A percentile compares a stretch with the other conserved stretches of the same genome.
phyloP scores from a whole-genome alignment of 768 basidiomycete species.

The Dictyophora rubrovolvata region DNA sequence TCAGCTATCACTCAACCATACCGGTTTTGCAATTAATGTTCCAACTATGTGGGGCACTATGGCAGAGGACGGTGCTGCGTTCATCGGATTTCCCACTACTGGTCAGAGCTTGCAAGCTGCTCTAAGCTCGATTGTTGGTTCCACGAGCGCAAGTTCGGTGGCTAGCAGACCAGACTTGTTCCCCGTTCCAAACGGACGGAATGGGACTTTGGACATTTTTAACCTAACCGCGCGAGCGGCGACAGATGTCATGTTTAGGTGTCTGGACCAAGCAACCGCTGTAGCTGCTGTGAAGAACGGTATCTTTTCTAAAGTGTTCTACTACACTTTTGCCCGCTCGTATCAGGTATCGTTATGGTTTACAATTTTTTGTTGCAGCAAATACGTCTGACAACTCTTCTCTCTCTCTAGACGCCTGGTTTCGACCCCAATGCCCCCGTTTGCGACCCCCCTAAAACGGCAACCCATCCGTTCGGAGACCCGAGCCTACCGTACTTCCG shows the following conservation, averaged over 20 bases:
- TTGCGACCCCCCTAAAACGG: conserved; percentile 33
- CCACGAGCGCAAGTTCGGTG: conserved; percentile 9
- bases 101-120: conserved; percentile 7
- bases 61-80: conserved; percentile 41
- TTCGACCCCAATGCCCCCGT: conserved; percentile 35
- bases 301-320: conserved; percentile 31
- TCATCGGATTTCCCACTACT: conserved; percentile 28
- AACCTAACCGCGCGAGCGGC: conserved; percentile 36
- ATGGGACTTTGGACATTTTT: conserved; percentile 31
- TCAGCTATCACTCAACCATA: conserved; percentile 30
- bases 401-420: conserved; percentile 19
- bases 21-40: conserved; percentile 30
- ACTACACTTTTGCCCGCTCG: conserved; percentile 39
- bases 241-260: conserved; percentile 37
- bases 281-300: conserved; percentile 32
- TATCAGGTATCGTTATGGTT: conserved; percentile 16
- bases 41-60: conserved; percentile 42
- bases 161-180: conserved; percentile 26
- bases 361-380: neutral
- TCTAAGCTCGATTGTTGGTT: neutral
- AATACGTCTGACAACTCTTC: no score
- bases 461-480: conserved; percentile 35
- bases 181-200: conserved; percentile 26
- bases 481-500: conserved; percentile 39
- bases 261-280: conserved; percentile 41